Conservation (phyloP, 768 basidiomycete genomes). For the Suillus subalutaceus region DNA sequence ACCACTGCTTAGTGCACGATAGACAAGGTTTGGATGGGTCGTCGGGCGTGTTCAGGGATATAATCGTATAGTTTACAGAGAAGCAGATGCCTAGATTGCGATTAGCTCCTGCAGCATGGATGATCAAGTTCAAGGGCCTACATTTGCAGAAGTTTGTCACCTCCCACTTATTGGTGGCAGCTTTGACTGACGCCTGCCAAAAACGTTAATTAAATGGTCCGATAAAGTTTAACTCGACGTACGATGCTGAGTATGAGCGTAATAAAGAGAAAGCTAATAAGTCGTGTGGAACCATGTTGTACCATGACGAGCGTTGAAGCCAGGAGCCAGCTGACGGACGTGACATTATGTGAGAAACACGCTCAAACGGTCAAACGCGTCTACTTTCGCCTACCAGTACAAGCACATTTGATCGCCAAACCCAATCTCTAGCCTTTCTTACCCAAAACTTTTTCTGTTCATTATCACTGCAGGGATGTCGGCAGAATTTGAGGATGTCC, state of each 20-base stretch:
- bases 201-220: conserved; percentile 15
- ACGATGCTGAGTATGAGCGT: conserved; percentile 23
- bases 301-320: background rate
- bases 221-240: conserved; percentile 21
- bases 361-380: conserved; percentile 8
- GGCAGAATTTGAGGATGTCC: conserved; percentile 87
- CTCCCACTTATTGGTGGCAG: conserved; percentile 75
- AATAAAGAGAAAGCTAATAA: conserved; percentile 19
- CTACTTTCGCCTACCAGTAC: background rate
- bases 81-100: conserved; percentile 82
- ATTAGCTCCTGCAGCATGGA: conserved; percentile 3
- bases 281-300: background rate
- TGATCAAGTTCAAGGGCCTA: conserved; percentile 29
- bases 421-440: background rate
- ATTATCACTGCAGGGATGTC: conserved; percentile 53
- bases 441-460: conserved; percentile 8
- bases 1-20: conserved; percentile 95
- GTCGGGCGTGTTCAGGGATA: conserved; percentile 78
- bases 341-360: conserved; percentile 9
- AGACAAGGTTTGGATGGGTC: conserved; percentile 89
- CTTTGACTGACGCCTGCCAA: conserved; percentile 42
- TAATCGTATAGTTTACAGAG: conserved; percentile 81
- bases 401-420: conserved; percentile 5
- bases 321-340: background rate
- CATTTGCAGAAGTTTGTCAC: conserved; percentile 94